Base-by-base conservation (phyloP, 169 alveolate genomes). In the Eimeria brunetti region DNA sequence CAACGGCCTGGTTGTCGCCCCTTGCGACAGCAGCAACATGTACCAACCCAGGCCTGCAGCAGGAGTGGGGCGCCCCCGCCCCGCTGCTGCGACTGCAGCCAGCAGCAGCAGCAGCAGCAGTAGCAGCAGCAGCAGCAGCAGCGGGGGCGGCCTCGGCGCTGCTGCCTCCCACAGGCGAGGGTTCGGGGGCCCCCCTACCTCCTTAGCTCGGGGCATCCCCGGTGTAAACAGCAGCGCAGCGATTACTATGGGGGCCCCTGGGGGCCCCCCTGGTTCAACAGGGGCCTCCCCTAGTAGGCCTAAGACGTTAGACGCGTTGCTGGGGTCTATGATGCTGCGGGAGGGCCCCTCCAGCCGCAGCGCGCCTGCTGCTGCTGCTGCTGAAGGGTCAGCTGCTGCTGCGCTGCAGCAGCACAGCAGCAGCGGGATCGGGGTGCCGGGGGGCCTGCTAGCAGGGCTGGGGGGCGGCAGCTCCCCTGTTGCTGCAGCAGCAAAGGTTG, bases 41-140 rank as follows among this genome's bases (percentile, higher is more conserved):
- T 85, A 85, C 78, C 91, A 85, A 41, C 91, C 91, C n/a, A 85
- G 91, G 91, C 91, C 91, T 33, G 91, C 91, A 85, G 91, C 91
- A 22, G 91, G 91, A 51, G 91, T 85, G 62, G 91, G 91, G 80
- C 91, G 91, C 49, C 81, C 78, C 6, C 91, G 91, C 80, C 91
- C 91, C 36, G 62, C 91, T 16, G 91, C 91, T 56, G 67, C 49
- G 4, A 9, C 41, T 27, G 62, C 56, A 14, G 16, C 64, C 20
- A 24, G 64, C 20, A 56, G 56, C 80, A 85, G 80, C 91, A 85
- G 80, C 91, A 84, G 91, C 91, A 84, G 75, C 80, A 41, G 91
- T 16, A 38, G 91, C 75, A 60, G 91, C 60, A 73, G 83, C 83
- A 78, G 67, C 88, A 49, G 88, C 33, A 84, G 91, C 60, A 81